These are phyloP conservation scores for Sistotremastrum niveocremeum DNA, from an alignment of 768 basidiomycete species.

Conservation along the genomic window DNA sequence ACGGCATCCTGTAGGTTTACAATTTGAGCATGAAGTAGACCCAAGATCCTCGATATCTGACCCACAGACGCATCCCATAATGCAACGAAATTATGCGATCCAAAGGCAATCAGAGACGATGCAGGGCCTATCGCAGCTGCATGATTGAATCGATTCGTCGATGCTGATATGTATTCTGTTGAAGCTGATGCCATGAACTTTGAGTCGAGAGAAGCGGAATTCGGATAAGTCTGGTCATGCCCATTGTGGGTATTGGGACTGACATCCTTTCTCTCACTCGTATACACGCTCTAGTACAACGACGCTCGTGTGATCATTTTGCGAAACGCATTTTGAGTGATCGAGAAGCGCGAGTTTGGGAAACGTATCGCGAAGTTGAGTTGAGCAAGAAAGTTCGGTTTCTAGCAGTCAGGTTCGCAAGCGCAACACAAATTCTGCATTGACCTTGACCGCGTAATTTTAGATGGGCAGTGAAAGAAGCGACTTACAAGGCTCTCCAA, in stretches of 20 bases:
- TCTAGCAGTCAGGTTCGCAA: conserved; percentile 53
- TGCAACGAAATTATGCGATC: conserved; percentile 39
- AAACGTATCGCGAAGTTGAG: conserved; percentile 17
- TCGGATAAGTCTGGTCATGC: conserved; percentile 24
- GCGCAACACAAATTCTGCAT: conserved; percentile 1
- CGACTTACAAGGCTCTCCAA: conserved; percentile 75
- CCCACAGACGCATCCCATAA: conserved; percentile 46
- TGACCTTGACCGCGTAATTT: neutral
- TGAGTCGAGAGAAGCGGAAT: conserved; percentile 7
- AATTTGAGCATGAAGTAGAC: conserved; percentile 1
- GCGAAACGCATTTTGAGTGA: conserved; percentile 52
- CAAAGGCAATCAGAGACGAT: conserved; percentile 37
- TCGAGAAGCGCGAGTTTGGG: conserved; percentile 27
- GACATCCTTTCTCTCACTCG: conserved; percentile 64
- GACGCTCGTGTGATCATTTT: conserved; percentile 33
- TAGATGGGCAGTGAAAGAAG: conserved; percentile 80
- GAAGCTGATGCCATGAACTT: conserved; percentile 9
- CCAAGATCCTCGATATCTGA: conserved; percentile 2
- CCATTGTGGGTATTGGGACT: conserved; percentile 61
- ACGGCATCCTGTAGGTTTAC: conserved; percentile 25
- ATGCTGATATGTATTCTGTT: conserved; percentile 32
- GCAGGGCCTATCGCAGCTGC: conserved; percentile 21
- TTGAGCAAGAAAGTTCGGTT: conserved; percentile 26
- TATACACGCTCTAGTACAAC: conserved; percentile 37
- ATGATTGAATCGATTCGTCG: conserved; percentile 32